Evolutionary conservation across 352 stramenopile genomes (phyloP).

Genomic region (Phytophthora lateralis): DNA sequence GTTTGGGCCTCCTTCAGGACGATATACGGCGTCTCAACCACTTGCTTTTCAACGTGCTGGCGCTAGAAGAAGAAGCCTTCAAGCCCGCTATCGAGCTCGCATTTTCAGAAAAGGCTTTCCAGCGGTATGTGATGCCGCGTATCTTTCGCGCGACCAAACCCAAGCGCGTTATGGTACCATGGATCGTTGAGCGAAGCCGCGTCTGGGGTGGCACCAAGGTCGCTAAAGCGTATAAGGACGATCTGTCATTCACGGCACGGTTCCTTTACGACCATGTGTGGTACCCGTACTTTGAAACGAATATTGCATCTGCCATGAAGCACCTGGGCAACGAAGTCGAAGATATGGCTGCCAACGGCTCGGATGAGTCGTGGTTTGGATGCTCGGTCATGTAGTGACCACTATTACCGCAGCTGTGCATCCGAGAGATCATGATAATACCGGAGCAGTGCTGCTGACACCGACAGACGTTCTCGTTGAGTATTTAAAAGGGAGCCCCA

Average conservation of each 20-base stretch:
- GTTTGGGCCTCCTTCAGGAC: conserved; percentile 56
- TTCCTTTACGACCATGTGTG: conserved; percentile 85
- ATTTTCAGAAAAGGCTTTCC: conserved; percentile 76
- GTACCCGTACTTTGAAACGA: conserved; percentile 70
- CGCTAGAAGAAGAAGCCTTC: conserved; percentile 67
- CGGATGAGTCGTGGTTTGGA: conserved; percentile 63
- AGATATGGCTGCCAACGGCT: conserved; percentile 33
- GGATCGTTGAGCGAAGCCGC: conserved; percentile 80
- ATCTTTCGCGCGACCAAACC: conserved; percentile 68
- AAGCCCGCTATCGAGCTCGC: conserved; percentile 63
- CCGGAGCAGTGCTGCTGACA: conserved; percentile 14
- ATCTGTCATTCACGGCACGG: conserved; percentile 73
- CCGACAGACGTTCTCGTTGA: conserved; percentile 32
- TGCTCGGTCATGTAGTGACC: conserved; percentile 63
- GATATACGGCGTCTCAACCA: conserved; percentile 80
- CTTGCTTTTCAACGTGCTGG: conserved; percentile 66
- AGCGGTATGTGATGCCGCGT: conserved; percentile 76
- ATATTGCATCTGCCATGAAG: conserved; percentile 79
- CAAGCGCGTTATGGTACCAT: conserved; percentile 76
- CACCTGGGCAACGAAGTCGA: conserved; percentile 53
- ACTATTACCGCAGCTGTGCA: background rate
- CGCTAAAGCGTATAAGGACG: conserved; percentile 67
- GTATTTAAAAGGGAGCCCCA: conserved; percentile 37
- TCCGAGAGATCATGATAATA: conserved; percentile 20
- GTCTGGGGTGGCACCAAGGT: conserved; percentile 70